Evolutionary conservation across 2,329 filamentous ascomycete genomes (phyloP).

Genomic region (Calonectria pseudoturangicola): DNA sequence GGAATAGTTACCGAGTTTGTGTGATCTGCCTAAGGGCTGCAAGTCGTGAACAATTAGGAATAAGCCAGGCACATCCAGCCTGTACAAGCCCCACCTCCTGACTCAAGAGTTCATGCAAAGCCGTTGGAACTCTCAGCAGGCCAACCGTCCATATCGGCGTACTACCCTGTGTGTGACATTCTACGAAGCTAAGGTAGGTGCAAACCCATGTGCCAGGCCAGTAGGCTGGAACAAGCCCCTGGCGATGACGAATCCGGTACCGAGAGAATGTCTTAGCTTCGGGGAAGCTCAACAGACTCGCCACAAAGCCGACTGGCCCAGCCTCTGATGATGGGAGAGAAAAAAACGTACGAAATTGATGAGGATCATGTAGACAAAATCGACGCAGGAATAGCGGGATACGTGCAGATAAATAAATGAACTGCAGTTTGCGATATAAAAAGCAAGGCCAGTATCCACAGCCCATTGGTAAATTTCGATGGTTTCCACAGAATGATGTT

Average conservation of each 20-base stretch:
- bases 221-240: slow-evolving; percentile 12
- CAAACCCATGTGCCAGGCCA: neutral
- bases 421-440: too few species aligned
- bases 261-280: neutral
- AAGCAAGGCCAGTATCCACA: too few species aligned
- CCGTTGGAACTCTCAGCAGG: neutral
- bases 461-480: too few species aligned
- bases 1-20: slow-evolving; percentile 16
- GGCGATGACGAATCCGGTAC: slow-evolving; percentile 22
- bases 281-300: too few species aligned
- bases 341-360: too few species aligned
- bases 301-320: too few species aligned
- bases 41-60: neutral
- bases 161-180: slow-evolving; percentile 1
- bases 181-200: neutral
- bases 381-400: too few species aligned
- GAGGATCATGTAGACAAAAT: too few species aligned
- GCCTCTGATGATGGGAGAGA: too few species aligned
- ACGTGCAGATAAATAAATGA: too few species aligned
- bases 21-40: neutral
- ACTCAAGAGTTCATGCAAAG: slow-evolving; percentile 13
- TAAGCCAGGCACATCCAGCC: neutral
- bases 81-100: neutral
- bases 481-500: neutral
- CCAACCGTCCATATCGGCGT: neutral